These are phyloP conservation scores for Neophaeococcomyces aloes DNA, from an alignment of 2,329 filamentous ascomycete genomes.

Conservation along the genomic window DNA sequence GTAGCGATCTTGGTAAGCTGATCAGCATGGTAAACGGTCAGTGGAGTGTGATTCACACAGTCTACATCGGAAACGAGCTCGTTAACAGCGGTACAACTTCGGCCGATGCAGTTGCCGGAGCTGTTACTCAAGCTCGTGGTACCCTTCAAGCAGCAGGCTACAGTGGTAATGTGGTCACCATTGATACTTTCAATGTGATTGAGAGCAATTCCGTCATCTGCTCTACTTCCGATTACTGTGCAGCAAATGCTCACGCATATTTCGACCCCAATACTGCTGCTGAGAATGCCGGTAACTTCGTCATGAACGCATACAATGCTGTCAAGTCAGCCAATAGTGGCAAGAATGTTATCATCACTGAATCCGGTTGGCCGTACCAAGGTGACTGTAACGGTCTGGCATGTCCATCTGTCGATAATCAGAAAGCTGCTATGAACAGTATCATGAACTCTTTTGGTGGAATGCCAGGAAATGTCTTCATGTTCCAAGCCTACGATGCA, in stretches of 20 bases:
- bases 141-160: constrained; percentile 55
- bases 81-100: constrained; percentile 54
- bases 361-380: constrained; percentile 72
- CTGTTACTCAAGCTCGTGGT: constrained; percentile 47
- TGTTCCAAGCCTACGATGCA: constrained; percentile 74
- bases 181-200: constrained; percentile 67
- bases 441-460: constrained; percentile 50
- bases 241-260: constrained; percentile 74
- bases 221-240: constrained; percentile 63
- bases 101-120: constrained; percentile 45
- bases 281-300: constrained; percentile 55
- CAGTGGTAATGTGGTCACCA: constrained; percentile 61
- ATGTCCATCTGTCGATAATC: constrained; percentile 58
- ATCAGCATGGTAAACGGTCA: constrained; percentile 49
- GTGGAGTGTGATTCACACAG: constrained; percentile 59
- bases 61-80: constrained; percentile 72
- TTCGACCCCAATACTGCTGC: constrained; percentile 58
- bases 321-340: constrained; percentile 37
- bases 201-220: constrained; percentile 59
- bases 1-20: constrained; percentile 50
- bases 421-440: constrained; percentile 53
- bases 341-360: constrained; percentile 63
- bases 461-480: constrained; percentile 46
- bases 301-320: constrained; percentile 43
- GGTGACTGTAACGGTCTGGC: constrained; percentile 57